phyloP scores from a whole-genome alignment of 2,329 filamentous ascomycete species.

The Coniella vitis region DNA sequence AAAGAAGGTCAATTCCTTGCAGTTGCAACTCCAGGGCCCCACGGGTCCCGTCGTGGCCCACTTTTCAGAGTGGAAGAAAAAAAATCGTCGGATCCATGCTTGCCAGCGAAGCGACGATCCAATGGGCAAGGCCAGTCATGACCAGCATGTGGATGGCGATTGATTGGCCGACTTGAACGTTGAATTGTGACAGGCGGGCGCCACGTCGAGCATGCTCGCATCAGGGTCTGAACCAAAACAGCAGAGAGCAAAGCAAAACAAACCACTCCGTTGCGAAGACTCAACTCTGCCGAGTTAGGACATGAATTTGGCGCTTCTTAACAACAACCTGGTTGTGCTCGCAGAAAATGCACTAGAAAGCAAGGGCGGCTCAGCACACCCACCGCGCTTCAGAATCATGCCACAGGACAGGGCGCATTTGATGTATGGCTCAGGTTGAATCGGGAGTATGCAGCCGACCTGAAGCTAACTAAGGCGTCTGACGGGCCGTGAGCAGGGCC shows the following conservation, averaged over 20 bases:
- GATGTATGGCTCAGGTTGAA: neutral
- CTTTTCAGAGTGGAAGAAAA: slow-evolving; percentile 14
- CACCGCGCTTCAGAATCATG: neutral
- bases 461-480: neutral
- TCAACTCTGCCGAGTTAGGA: too few species aligned
- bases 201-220: slow-evolving; percentile 28
- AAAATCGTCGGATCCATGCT: slow-evolving; percentile 14
- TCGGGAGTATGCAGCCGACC: neutral
- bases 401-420: slow-evolving; percentile 2
- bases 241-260: slow-evolving; percentile 17
- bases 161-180: slow-evolving; percentile 26
- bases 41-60: slow-evolving; percentile 14
- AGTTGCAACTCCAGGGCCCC: slow-evolving; percentile 5
- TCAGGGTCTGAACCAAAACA: slow-evolving; percentile 16
- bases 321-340: too few species aligned
- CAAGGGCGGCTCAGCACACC: slow-evolving; percentile 11
- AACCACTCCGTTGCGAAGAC: slow-evolving; percentile 1
- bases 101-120: slow-evolving; percentile 22
- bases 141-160: slow-evolving; percentile 27
- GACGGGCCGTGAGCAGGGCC: neutral
- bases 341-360: too few species aligned
- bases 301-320: too few species aligned
- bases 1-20: slow-evolving; percentile 13
- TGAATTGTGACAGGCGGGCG: slow-evolving; percentile 23
- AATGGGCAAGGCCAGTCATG: slow-evolving; percentile 26